Conservation (phyloP, 768 basidiomycete genomes). For the Podaxis mareebaensis region DNA sequence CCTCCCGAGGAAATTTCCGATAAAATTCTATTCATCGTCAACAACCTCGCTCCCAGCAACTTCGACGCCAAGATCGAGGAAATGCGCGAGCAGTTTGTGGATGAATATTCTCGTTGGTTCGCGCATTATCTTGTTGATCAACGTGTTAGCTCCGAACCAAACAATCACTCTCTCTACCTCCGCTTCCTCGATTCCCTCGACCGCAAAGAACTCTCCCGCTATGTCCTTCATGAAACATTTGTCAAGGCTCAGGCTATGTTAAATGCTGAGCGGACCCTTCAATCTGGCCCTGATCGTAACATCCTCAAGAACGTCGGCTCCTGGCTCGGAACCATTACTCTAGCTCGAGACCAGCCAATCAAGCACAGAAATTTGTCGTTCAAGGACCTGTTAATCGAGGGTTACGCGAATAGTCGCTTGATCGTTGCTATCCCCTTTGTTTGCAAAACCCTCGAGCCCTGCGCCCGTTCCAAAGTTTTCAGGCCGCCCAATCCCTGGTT, state of each 20-base stretch:
- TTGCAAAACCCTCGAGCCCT: conserved; percentile 94
- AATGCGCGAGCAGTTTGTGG: conserved; percentile 82
- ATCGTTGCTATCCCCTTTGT: conserved; percentile 97
- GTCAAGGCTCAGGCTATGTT: conserved; percentile 82
- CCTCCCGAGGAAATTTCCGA: conserved; percentile 91
- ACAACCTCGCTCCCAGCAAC: conserved; percentile 94
- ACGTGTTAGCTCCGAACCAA: conserved; percentile 93
- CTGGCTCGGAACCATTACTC: conserved; percentile 93
- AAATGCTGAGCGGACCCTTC: conserved; percentile 89
- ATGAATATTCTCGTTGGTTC: conserved; percentile 90
- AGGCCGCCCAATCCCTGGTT: conserved; percentile 97
- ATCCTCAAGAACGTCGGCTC: conserved; percentile 92
- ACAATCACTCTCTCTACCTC: conserved; percentile 94
- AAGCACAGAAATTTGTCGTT: conserved; percentile 91
- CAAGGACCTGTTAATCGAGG: conserved; percentile 97
- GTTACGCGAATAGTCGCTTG: conserved; percentile 87
- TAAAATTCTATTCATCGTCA: conserved; percentile 95
- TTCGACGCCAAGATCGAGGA: conserved; percentile 86
- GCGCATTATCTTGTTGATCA: conserved; percentile 97
- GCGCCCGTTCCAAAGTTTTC: conserved; percentile 89
- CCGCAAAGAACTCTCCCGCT: conserved; percentile 61
- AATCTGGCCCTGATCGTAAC: conserved; percentile 81
- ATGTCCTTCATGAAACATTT: conserved; percentile 93
- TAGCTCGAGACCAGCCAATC: conserved; percentile 91
- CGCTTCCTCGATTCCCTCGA: conserved; percentile 88